Evolutionary conservation across 1,284 basidiomycete genomes (phyloP), one percentile per base, ranked within the genome.

Genomic region (Amylostereum chailletii): DNA sequence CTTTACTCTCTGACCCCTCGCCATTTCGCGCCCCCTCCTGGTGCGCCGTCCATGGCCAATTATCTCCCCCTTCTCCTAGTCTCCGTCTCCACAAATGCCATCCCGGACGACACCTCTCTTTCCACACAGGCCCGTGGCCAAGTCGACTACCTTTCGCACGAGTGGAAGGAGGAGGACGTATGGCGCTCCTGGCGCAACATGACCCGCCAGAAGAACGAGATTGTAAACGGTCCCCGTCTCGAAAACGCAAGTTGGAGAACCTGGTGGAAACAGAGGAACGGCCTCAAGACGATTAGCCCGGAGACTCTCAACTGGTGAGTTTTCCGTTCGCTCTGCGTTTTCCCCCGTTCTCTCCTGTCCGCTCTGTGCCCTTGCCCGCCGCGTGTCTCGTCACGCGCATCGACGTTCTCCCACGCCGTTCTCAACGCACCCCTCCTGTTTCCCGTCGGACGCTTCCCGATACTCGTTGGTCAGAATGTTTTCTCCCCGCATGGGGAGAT

Each of bases 181-280:
- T 97, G 94, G 94, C 86, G 90, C 51, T 93, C 89, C 46, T 99
- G 95, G 95, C 81, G 95, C 58, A 92, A 86, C 64, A 99, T 98
- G 94, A 99, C 95, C 45, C 83, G 91, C 56, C 90, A 94, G 74
- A 99, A 98, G 81, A 90, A 97, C 65, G 94, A 95, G 70, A 97
- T 99, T 62, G 83, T 93, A 9, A 99, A 99, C 65, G 95, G 95
- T 45, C 79, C 90, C 50, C 75, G 95, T 47, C 79, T 99, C 53
- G 96, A 99, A 74, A 99, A 99, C 63, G 96, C 96, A 3, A 90
- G 86, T 60, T 99, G 95, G 95, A 75, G 96, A 42, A 98, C 95
- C 1, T 99, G 96, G 95, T 95, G 94, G 80, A 98, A 99, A 71
- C 95, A 98, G 77, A 77, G 95, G 55, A 97, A 96, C 61, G 93